Base-by-base conservation (phyloP, 306 rosid species). In the Quercus agrifolia region DNA sequence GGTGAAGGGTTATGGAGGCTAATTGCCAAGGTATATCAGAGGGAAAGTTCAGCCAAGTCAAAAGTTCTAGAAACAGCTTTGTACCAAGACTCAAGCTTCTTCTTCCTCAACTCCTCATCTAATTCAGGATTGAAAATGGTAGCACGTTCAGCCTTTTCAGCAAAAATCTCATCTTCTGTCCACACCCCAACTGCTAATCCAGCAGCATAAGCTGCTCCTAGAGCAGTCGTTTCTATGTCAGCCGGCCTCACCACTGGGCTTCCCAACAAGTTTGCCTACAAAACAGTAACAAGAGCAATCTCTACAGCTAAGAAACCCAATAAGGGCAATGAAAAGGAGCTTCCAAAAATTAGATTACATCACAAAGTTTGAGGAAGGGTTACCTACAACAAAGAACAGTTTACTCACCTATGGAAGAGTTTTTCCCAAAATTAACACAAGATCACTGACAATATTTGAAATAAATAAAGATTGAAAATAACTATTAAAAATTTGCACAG, bases 171-270 rank as follows among this genome's bases (percentile, higher is more conserved):
- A n/a, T 86, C 87, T 83, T 93, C 92, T 1, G 69, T 90, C 98
- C 99, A 91, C 73, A 95, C 46, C 66, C 99, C 99, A 31, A 73
- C 85, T 1, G 93, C 99, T 82, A 95, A 82, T 44, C 99, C 99
- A 46, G 99, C 99, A 71, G 99, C 99, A 83, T 86, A 95, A 14
- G 97, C 99, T 67, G 98, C 99, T 64, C 99, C 99, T 2, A 88
- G 94, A 12, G 99, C 98, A 19, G 99, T 95, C 17, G 98, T 95
- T 87, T 95, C 99, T 11, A 84, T 88, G 84, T 95, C 96, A 9
- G 87, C 86, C 20, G 99, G 99, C 81, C 98, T 89, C 77, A 91
- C 70, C 81, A 95, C 98, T 0, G 94, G 75, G 70, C 62, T 71
- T 68, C 94, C 98, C 78, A 86, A 56, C 89, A 95, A 77, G 81